Conservation (phyloP, 2,329 filamentous ascomycete genomes). For the Fusarium falciforme region DNA sequence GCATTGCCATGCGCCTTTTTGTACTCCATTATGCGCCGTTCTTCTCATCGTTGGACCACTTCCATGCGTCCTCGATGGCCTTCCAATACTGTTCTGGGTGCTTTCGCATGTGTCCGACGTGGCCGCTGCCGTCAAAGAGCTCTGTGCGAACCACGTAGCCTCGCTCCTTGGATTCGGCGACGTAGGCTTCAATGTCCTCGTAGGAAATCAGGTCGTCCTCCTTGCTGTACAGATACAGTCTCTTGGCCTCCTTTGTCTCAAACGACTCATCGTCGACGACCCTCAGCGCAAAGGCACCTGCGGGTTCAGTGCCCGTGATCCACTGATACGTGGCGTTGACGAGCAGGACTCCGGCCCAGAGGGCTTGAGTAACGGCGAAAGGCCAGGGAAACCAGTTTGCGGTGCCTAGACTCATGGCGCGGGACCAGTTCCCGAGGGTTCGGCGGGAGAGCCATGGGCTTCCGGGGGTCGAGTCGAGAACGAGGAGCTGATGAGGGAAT, state of each 20-base stretch:
- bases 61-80: conserved; percentile 50
- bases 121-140: conserved; percentile 67
- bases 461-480: conserved; percentile 66
- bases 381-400: conserved; percentile 62
- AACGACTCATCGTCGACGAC: conserved; percentile 52
- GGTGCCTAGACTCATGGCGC: conserved; percentile 63
- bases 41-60: conserved; percentile 24
- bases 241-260: conserved; percentile 52
- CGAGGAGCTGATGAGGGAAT: conserved; percentile 61
- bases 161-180: conserved; percentile 56
- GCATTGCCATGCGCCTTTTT: neutral
- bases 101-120: conserved; percentile 71
- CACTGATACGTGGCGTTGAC: conserved; percentile 50
- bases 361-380: conserved; percentile 57
- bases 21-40: neutral
- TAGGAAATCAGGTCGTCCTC: conserved; percentile 67
- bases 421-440: conserved; percentile 63
- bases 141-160: conserved; percentile 64
- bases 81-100: conserved; percentile 70
- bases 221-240: conserved; percentile 69
- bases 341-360: conserved; percentile 59
- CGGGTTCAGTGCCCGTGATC: conserved; percentile 53
- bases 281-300: conserved; percentile 53
- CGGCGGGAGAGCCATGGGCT: conserved; percentile 53
- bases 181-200: conserved; percentile 67